phyloP scores from a whole-genome alignment of 2,329 filamentous ascomycete species.

The Camillea tinctor region DNA sequence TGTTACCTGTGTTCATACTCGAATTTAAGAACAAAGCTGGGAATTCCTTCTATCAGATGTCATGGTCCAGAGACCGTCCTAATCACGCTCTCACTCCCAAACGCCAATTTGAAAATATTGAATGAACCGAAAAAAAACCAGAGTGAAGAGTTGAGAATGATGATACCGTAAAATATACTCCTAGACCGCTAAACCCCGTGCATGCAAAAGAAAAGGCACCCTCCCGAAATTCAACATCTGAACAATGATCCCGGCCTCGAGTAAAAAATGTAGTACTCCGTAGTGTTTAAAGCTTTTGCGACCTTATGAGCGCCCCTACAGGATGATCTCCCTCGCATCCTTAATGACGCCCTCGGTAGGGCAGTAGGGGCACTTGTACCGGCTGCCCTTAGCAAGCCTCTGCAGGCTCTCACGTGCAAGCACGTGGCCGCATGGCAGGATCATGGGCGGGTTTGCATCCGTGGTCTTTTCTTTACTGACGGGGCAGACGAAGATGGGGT shows the following conservation, averaged over 20 bases:
- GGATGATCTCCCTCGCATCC: conserved; percentile 71
- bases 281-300: too few relatives aligned
- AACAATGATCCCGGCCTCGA: not conserved
- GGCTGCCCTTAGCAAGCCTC: conserved; percentile 71
- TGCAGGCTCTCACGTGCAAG: conserved; percentile 82
- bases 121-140: too few relatives aligned
- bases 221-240: too few relatives aligned
- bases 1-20: not conserved
- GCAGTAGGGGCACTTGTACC: conserved; percentile 97
- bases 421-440: conserved; percentile 94
- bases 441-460: conserved; percentile 90
- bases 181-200: too few relatives aligned
- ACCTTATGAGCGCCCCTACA: too few relatives aligned
- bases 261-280: not conserved
- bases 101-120: too few relatives aligned
- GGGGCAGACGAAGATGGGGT: conserved; percentile 96
- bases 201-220: too few relatives aligned
- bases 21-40: not conserved
- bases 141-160: too few relatives aligned
- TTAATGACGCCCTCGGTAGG: conserved; percentile 76
- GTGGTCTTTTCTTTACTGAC: conserved; percentile 97
- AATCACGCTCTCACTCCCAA: too few relatives aligned
- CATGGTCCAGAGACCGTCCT: too few relatives aligned
- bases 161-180: too few relatives aligned
- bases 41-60: not conserved